These are phyloP conservation scores for Fusarium brachygibbosum DNA, from an alignment of 2,329 filamentous ascomycete species.

Conservation along the genomic window DNA sequence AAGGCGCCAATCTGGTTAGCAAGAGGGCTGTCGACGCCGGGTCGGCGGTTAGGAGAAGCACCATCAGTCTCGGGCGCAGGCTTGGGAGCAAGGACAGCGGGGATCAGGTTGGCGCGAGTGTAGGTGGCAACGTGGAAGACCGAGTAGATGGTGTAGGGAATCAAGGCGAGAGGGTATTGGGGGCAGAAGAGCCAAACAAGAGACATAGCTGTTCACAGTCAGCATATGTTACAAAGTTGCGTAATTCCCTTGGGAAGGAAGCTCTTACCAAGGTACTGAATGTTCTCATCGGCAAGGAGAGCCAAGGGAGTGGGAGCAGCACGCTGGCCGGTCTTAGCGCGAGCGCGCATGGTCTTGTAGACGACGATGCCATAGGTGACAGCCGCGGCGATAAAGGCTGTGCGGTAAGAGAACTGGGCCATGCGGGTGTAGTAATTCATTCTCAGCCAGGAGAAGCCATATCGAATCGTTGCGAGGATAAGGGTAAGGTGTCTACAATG, in stretches of 20 bases:
- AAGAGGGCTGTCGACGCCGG: constrained; percentile 67
- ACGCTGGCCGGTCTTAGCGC: constrained; percentile 78
- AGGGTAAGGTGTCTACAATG: constrained; percentile 81
- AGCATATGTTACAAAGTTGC: constrained; percentile 1
- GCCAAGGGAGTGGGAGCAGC: constrained; percentile 71
- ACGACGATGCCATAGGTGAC: constrained; percentile 98
- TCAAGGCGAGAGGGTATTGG: constrained; percentile 89
- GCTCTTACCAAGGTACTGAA: constrained; percentile 90
- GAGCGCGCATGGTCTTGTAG: constrained; percentile 95
- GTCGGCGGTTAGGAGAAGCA: constrained; percentile 62
- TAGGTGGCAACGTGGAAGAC: constrained; percentile 99
- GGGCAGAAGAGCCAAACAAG: constrained; percentile 94
- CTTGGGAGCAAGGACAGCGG: constrained; percentile 80
- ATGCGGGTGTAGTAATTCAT: constrained; percentile 86
- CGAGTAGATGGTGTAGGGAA: constrained; percentile 97
- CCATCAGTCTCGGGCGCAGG: constrained; percentile 66
- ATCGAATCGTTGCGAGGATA: constrained; percentile 85
- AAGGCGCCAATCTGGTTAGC: constrained; percentile 90
- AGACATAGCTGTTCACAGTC: constrained; percentile 77
- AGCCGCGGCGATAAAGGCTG: constrained; percentile 89
- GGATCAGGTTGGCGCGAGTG: constrained; percentile 91
- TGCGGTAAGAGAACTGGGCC: constrained; percentile 88
- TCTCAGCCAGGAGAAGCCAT: constrained; percentile 85
- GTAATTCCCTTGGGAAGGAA: background rate
- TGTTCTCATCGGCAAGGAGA: constrained; percentile 90